Base-by-base conservation (phyloP, 192 early-diverging fungal species). In the Obelidium mucronatum region DNA sequence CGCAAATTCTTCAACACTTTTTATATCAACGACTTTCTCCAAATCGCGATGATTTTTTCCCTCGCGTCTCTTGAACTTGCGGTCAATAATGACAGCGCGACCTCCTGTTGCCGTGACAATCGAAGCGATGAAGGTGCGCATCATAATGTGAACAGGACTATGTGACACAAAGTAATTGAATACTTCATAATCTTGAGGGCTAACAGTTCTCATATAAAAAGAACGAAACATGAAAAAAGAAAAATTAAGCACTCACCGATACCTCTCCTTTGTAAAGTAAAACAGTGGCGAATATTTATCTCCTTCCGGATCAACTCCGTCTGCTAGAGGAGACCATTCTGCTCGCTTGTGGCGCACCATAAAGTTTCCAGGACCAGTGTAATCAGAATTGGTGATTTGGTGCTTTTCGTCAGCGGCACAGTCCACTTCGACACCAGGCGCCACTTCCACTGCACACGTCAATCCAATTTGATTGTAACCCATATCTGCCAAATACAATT, bases 91-190 rank as follows among this genome's bases (percentile, higher is more conserved):
- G 26, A 68, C 42, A 19, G 40, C 28, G 17, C 67, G 67, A 17
- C 67, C 67, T 11, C 42, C 67, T 19, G 67, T 68, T 68, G 42
- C 40, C 19, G 67, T 52, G 1, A 68, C 67, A 30, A 68, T 51
- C 2, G 67, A 68, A 52, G 30, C 67, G 48, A 68, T 30, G 2
- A 68, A 68, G 34, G 13, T 51, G 11, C 44, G 6, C 37, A 39
- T 64, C 39, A 68, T 68, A 11, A 42, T 19, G 3, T n/a, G 35
- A 26, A 31, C 24, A 6, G 44, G 44, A 30, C 67, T 24, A 35
- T 68, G 51, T 2, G 67, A 42, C 2, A 68, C 67, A 34, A 51
- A 68, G 40, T 52, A 68, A 30, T 68, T 68, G 0, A 51, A 52
- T 3, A 51, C 42, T 17, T 68, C 24, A 39, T 52, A 68, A 39